Conservation (phyloP, 169 alveolate genomes). For the Cytauxzoon felis region DNA sequence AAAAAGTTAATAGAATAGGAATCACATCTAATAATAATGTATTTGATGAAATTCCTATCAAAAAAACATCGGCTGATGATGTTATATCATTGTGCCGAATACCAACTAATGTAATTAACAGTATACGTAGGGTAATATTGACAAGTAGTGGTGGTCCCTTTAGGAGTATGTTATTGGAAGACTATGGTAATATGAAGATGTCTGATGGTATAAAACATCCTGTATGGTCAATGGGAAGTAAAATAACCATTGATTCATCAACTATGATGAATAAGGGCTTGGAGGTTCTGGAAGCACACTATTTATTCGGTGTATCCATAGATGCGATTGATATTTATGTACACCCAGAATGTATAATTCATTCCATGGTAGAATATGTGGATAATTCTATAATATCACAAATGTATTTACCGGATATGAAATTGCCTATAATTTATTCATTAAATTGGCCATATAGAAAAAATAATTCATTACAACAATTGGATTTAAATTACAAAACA, state of each 20-base stretch:
- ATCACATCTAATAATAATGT: no score
- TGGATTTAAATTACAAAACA: constrained; percentile 43
- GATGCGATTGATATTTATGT: constrained; percentile 66
- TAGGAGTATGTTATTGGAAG: constrained; percentile 38
- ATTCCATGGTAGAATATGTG: constrained; percentile 76
- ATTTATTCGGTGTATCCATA: constrained; percentile 73
- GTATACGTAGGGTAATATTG: constrained; percentile 56
- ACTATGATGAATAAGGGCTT: constrained; percentile 85
- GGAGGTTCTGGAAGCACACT: constrained; percentile 82
- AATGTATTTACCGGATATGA: constrained; percentile 81
- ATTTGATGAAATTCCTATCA: no score
- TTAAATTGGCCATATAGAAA: constrained; percentile 67
- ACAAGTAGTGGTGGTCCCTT: constrained; percentile 78
- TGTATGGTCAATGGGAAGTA: constrained; percentile 83
- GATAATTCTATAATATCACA: constrained; percentile 80
- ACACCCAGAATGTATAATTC: constrained; percentile 81
- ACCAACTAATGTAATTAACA: constrained; percentile 13
- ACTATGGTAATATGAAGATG: constrained; percentile 45
- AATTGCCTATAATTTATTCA: constrained; percentile 72
- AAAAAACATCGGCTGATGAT: no score
- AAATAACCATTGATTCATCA: constrained; percentile 82
- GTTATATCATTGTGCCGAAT: constrained; percentile 26
- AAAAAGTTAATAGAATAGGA: no score
- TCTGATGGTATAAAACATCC: constrained; percentile 73
- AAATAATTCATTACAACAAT: constrained; percentile 30